A percentile compares a stretch with the other conserved stretches of the same genome.
phyloP scores from a whole-genome alignment of 192 early-diverging fungal genomes.

The Diversispora eburnea region DNA sequence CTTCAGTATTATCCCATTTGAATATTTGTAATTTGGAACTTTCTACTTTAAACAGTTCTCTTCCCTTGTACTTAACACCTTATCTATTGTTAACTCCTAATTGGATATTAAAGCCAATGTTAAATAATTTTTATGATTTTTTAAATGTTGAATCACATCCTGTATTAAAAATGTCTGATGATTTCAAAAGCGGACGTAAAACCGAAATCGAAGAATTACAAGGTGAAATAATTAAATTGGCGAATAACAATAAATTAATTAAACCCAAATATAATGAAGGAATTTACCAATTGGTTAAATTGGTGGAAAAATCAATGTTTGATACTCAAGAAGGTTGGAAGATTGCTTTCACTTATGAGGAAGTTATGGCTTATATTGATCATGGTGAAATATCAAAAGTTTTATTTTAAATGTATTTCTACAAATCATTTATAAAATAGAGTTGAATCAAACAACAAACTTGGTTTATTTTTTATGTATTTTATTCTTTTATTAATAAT shows the following conservation, averaged over 20 bases:
- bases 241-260: not conserved
- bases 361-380: not conserved
- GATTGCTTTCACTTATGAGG: not conserved
- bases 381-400: not conserved
- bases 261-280: not conserved
- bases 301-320: not conserved
- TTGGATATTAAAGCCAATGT: not conserved
- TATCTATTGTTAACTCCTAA: not conserved
- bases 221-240: constrained; percentile 2
- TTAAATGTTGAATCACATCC: not conserved
- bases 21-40: not conserved
- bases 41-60: not conserved
- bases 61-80: not conserved
- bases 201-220: not conserved
- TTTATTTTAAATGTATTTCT: not conserved
- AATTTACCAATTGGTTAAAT: not conserved
- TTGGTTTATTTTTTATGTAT: no score
- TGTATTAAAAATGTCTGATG: not conserved
- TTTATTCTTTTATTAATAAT: no score
- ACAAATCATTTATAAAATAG: no score
- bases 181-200: not conserved
- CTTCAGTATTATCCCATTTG: not conserved
- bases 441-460: no score
- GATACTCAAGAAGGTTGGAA: not conserved
- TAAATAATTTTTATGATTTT: not conserved